Conservation (phyloP, 305 asterid species). For the Euphrasia arctica region DNA sequence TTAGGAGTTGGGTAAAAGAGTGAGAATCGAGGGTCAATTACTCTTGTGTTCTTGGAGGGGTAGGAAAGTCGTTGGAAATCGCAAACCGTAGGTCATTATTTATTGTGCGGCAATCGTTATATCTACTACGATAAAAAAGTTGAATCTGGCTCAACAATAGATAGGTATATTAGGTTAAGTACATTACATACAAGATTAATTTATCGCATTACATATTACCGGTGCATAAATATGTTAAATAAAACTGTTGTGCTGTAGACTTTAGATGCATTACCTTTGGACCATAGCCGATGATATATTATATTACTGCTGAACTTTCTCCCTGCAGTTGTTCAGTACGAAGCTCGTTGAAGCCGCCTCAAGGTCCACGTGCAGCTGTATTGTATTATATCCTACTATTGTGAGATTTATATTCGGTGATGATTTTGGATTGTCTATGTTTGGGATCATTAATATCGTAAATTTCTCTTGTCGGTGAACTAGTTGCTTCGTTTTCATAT, state of each 20-base stretch:
- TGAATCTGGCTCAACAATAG: background rate
- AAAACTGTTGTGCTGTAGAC: background rate
- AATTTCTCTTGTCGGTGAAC: background rate
- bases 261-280: background rate
- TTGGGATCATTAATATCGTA: background rate
- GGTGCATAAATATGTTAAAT: background rate
- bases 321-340: constrained; percentile 55
- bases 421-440: background rate
- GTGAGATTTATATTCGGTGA: background rate
- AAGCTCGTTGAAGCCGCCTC: constrained; percentile 42
- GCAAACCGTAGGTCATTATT: background rate
- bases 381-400: background rate
- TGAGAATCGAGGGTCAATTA: background rate
- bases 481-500: background rate
- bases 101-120: background rate
- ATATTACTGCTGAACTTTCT: constrained; percentile 11
- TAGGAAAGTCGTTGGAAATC: background rate
- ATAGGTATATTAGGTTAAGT: background rate
- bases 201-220: too few relatives aligned
- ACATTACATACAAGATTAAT: background rate
- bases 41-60: background rate
- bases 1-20: background rate
- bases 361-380: constrained; percentile 7
- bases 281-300: too few relatives aligned
- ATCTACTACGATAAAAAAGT: background rate